Evolutionary conservation across 2,329 filamentous ascomycete genomes (phyloP).

Genomic region (Apiospora marii): DNA sequence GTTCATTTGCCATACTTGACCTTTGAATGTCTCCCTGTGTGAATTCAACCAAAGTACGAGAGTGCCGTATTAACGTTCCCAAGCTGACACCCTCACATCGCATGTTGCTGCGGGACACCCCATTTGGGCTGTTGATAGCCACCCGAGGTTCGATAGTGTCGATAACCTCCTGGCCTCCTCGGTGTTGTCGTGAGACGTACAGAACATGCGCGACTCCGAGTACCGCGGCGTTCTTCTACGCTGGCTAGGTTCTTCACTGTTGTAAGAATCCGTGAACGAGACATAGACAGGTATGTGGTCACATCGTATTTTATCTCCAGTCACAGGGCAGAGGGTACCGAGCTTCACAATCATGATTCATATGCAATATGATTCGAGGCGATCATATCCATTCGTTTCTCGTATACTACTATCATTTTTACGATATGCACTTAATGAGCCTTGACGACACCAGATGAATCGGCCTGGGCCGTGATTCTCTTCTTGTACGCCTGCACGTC

Average conservation of each 20-base stretch:
- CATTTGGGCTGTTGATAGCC: background rate
- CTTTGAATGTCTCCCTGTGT: background rate
- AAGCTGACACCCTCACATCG: background rate
- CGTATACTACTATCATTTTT: background rate
- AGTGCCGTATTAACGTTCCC: background rate
- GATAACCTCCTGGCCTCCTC: accelerated
- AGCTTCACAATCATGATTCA: background rate
- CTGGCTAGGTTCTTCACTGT: background rate
- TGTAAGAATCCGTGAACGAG: background rate
- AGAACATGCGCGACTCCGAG: background rate
- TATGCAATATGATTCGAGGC: background rate
- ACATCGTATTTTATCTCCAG: background rate
- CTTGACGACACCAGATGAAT: slow-evolving; percentile 85
- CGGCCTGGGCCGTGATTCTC: slow-evolving; percentile 88
- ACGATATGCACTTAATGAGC: slow-evolving; percentile 53
- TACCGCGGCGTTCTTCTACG: background rate
- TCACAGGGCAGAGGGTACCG: background rate
- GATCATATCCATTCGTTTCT: background rate
- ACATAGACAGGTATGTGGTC: background rate
- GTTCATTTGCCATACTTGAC: background rate
- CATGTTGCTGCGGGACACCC: background rate
- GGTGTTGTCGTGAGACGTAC: background rate
- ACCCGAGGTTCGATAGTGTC: background rate
- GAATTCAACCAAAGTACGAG: background rate
- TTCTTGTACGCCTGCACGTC: slow-evolving; percentile 98